Evolutionary conservation across 2,329 filamentous ascomycete species (phyloP).

Genomic region (Aspergillus pseudonomiae): DNA sequence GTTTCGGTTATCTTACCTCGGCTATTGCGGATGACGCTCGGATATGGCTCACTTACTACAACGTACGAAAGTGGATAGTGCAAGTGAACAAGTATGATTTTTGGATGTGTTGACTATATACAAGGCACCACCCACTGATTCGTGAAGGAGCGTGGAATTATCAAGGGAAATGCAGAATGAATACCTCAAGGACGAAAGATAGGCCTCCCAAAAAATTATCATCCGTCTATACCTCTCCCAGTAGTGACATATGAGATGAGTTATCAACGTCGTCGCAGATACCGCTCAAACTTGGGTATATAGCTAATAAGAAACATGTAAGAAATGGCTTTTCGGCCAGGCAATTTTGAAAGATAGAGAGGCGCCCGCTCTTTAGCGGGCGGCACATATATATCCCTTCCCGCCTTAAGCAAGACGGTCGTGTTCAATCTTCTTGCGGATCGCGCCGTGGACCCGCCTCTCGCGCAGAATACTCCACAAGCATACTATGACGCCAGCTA

Average conservation of each 20-base stretch:
- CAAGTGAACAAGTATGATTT: background rate
- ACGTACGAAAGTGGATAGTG: too few relatives aligned
- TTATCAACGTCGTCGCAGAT: background rate
- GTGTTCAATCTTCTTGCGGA: conserved; percentile 34
- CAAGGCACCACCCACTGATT: background rate
- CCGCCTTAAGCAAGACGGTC: conserved; percentile 35
- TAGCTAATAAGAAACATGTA: background rate
- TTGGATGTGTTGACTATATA: background rate
- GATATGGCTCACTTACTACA: too few relatives aligned
- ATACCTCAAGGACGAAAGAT: background rate
- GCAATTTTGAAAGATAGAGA: background rate
- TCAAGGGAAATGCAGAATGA: background rate
- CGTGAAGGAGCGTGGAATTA: background rate
- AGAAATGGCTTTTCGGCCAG: background rate
- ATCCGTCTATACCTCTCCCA: background rate
- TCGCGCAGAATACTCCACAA: conserved; percentile 57
- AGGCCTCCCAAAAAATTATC: background rate
- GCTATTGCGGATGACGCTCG: background rate
- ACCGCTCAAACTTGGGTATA: background rate
- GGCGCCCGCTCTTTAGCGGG: background rate
- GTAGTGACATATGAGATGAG: background rate
- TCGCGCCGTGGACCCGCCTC: conserved; percentile 30
- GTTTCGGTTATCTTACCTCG: background rate
- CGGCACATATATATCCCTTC: background rate
- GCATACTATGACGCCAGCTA: conserved; percentile 69